Evolutionary conservation across 176 grass and related monocot genomes (phyloP).

Genomic region (Phoenix dactylifera): DNA sequence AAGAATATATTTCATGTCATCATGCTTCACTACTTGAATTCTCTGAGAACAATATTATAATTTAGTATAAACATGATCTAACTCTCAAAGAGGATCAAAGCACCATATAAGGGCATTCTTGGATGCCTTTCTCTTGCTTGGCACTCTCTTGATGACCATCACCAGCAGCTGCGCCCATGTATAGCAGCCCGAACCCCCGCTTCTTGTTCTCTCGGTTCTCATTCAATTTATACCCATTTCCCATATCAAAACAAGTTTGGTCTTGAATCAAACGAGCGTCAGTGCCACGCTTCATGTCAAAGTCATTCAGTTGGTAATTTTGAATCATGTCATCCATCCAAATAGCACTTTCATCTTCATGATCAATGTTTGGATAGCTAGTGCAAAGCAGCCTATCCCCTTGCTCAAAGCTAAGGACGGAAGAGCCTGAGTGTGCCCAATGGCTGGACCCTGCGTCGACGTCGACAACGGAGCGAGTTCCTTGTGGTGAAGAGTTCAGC

Average conservation of each 20-base stretch:
- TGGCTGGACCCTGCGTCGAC: conserved; percentile 9
- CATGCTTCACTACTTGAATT: too few species aligned
- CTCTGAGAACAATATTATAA: too few species aligned
- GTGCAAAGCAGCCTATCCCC: conserved; percentile 8
- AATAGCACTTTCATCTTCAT: conserved; percentile 43
- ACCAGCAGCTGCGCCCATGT: conserved; percentile 20
- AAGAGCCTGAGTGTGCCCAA: conserved; percentile 61
- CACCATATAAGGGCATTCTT: conserved; percentile 45
- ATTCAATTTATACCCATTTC: not conserved
- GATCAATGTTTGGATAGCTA: not conserved
- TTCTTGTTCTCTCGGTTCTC: not conserved
- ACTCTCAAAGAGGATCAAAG: not conserved
- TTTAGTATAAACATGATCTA: not conserved
- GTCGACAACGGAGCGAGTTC: conserved; percentile 26
- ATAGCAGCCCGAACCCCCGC: conserved; percentile 26
- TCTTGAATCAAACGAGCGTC: not conserved
- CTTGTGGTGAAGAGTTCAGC: conserved; percentile 16
- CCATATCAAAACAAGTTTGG: conserved; percentile 4
- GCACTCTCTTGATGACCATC: conserved; percentile 33
- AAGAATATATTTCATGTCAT: too few species aligned
- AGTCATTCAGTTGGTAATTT: not conserved
- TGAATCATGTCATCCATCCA: conserved; percentile 60
- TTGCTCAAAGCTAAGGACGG: conserved; percentile 83
- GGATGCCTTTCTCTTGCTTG: conserved; percentile 23
- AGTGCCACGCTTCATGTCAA: not conserved